Conservation (phyloP, 352 stramenopile genomes). For the Globisporangium spinosum region DNA sequence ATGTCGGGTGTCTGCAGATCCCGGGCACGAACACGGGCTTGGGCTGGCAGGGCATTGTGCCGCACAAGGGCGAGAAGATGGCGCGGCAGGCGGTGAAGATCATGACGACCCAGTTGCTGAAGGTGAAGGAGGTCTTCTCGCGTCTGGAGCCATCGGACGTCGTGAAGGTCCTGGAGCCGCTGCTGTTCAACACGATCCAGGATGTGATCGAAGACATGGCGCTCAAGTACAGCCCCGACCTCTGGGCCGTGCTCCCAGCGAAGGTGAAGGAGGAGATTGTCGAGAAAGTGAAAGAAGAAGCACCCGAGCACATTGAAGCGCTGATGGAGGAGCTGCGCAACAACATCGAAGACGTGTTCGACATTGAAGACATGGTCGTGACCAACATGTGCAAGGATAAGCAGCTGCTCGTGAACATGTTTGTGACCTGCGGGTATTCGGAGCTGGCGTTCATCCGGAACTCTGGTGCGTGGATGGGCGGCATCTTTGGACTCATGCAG, state of each 20-base stretch:
- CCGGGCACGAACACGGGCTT: slow-evolving; percentile 88
- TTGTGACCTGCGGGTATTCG: slow-evolving; percentile 89
- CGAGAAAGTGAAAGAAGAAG: slow-evolving; percentile 93
- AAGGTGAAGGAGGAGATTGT: slow-evolving; percentile 91
- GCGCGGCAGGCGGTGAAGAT: slow-evolving; percentile 90
- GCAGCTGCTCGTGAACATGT: slow-evolving; percentile 94
- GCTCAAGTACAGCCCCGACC: slow-evolving; percentile 84
- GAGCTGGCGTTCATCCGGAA: slow-evolving; percentile 91
- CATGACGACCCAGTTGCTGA: slow-evolving; percentile 93
- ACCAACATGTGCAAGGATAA: slow-evolving; percentile 93
- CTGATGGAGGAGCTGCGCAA: slow-evolving; percentile 95
- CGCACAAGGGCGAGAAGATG: slow-evolving; percentile 96
- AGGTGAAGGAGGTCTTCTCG: slow-evolving; percentile 91
- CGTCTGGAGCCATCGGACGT: slow-evolving; percentile 89
- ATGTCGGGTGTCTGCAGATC: slow-evolving; percentile 88
- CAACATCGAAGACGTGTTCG: slow-evolving; percentile 94
- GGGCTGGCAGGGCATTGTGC: slow-evolving; percentile 98
- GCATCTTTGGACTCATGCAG: slow-evolving; percentile 85
- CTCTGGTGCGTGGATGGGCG: slow-evolving; percentile 89
- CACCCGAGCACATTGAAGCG: slow-evolving; percentile 85
- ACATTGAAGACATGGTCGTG: slow-evolving; percentile 95
- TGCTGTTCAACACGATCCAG: slow-evolving; percentile 88
- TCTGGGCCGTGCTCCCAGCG: slow-evolving; percentile 72
- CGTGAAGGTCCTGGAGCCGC: slow-evolving; percentile 90
- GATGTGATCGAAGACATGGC: slow-evolving; percentile 87